These are phyloP conservation scores for Diaporthe humulicola DNA, from an alignment of 2,329 filamentous ascomycete species.

Conservation along the genomic window DNA sequence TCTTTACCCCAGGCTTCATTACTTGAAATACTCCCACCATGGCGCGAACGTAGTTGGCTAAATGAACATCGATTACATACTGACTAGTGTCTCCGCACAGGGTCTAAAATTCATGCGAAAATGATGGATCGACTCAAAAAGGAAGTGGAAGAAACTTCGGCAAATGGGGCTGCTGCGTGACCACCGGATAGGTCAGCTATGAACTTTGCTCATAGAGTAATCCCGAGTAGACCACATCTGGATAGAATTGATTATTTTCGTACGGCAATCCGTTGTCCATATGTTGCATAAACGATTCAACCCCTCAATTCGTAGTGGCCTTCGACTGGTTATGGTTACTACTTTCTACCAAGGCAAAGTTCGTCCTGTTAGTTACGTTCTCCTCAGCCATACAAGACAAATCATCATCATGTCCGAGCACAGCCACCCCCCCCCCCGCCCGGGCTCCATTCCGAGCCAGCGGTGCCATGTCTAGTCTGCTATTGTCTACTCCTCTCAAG, in stretches of 20 bases:
- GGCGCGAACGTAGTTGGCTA: too few relatives aligned
- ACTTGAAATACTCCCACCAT: background rate
- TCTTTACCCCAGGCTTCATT: background rate
- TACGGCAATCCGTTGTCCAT: too few relatives aligned
- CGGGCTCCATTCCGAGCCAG: background rate
- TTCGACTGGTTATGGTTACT: too few relatives aligned
- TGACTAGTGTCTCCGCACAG: constrained; percentile 8
- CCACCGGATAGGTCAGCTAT: too few relatives aligned
- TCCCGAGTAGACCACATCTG: background rate
- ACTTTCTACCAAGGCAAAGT: background rate
- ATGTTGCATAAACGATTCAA: background rate
- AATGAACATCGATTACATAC: background rate
- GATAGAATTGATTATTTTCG: background rate
- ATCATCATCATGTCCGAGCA: background rate
- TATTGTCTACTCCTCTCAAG: too few relatives aligned
- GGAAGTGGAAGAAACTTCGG: constrained; percentile 38
- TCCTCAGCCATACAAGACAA: too few relatives aligned
- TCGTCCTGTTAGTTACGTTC: background rate
- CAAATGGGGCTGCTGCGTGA: constrained; percentile 7
- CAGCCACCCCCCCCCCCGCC: background rate
- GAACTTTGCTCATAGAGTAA: background rate
- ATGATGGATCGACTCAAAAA: constrained; percentile 56
- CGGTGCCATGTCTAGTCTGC: background rate
- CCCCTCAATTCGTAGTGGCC: background rate
- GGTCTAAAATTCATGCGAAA: constrained; percentile 60